Evolutionary conservation across 2,329 filamentous ascomycete species (phyloP).

Genomic region (Thermoascus crustaceus): DNA sequence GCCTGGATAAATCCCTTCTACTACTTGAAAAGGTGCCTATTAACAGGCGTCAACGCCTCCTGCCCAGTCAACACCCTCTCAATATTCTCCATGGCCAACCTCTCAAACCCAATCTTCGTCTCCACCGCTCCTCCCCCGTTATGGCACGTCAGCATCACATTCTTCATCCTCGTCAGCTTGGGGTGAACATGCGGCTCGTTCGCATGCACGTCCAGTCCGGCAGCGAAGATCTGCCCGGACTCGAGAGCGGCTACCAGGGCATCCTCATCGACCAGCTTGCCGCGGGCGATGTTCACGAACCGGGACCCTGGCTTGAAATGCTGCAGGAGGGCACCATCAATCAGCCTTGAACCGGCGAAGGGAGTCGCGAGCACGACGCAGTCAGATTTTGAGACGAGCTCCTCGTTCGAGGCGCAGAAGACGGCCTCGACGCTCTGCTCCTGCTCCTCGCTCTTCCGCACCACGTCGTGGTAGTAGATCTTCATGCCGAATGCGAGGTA

Average conservation of each 20-base stretch:
- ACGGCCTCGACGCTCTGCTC: slow-evolving; percentile 31
- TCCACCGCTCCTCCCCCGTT: slow-evolving; percentile 41
- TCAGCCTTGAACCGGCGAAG: slow-evolving; percentile 28
- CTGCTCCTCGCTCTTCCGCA: slow-evolving; percentile 26
- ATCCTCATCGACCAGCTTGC: slow-evolving; percentile 45
- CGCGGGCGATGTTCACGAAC: slow-evolving; percentile 47
- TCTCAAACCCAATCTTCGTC: slow-evolving; percentile 41
- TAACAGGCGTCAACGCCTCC: slow-evolving; percentile 7
- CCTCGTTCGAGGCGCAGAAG: slow-evolving; percentile 34
- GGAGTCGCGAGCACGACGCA: slow-evolving; percentile 39
- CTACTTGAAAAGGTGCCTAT: slow-evolving; percentile 7
- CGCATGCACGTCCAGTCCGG: slow-evolving; percentile 48
- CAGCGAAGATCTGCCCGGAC: slow-evolving; percentile 38
- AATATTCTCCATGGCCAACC: slow-evolving; percentile 38
- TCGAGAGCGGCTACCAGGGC: slow-evolving; percentile 42
- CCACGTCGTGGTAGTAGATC: slow-evolving; percentile 46
- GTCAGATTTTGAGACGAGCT: slow-evolving; percentile 34
- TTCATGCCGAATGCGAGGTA: slow-evolving; percentile 44
- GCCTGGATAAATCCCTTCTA: too few relatives aligned
- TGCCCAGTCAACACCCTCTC: slow-evolving; percentile 6
- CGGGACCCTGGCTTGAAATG: slow-evolving; percentile 42
- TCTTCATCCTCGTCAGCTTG: slow-evolving; percentile 31
- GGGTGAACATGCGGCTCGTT: slow-evolving; percentile 45
- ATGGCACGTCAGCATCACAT: slow-evolving; percentile 40
- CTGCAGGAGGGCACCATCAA: slow-evolving; percentile 34